phyloP scores from a whole-genome alignment of 495 filamentous ascomycete genomes.

The Ramalina intermedia region DNA sequence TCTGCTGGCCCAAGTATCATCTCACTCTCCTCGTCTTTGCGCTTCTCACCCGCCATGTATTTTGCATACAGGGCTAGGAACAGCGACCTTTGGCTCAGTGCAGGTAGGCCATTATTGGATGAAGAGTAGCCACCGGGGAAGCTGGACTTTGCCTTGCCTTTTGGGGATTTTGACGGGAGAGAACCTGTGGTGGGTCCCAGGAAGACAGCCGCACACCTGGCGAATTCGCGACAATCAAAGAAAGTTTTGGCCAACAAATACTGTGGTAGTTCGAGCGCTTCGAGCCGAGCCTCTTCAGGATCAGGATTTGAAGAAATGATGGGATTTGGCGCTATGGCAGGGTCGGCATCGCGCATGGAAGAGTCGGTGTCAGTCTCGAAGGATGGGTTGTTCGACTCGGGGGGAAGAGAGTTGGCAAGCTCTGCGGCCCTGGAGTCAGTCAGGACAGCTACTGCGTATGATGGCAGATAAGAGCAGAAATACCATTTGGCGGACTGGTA shows the following conservation, averaged over 20 bases:
- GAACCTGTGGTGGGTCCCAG: constrained; percentile 51
- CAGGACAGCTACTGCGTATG: background rate
- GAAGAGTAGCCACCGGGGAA: constrained; percentile 17
- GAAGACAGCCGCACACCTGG: constrained; percentile 85
- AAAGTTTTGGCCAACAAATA: constrained; percentile 89
- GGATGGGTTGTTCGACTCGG: constrained; percentile 20
- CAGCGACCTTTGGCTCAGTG: constrained; percentile 73
- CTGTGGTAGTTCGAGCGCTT: constrained; percentile 63
- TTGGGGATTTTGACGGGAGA: constrained; percentile 31
- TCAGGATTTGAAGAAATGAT: constrained; percentile 36
- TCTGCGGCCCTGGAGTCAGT: constrained; percentile 66
- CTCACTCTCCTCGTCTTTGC: constrained; percentile 89
- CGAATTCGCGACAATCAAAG: constrained; percentile 91
- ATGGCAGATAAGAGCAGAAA: background rate
- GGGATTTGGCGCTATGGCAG: constrained; percentile 25
- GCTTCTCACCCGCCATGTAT: constrained; percentile 86
- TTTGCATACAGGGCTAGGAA: constrained; percentile 90
- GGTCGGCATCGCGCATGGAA: constrained; percentile 36
- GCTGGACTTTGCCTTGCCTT: constrained; percentile 33
- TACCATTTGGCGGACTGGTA: constrained; percentile 95
- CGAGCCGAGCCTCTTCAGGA: constrained; percentile 57
- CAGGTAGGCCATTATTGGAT: constrained; percentile 31
- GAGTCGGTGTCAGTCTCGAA: constrained; percentile 44
- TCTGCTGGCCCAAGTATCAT: constrained; percentile 94
- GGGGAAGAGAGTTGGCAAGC: constrained; percentile 66